A percentile compares a stretch with the other conserved stretches of the same genome.
phyloP scores from a whole-genome alignment of 305 asterid genomes.

The Rubia balearica region DNA sequence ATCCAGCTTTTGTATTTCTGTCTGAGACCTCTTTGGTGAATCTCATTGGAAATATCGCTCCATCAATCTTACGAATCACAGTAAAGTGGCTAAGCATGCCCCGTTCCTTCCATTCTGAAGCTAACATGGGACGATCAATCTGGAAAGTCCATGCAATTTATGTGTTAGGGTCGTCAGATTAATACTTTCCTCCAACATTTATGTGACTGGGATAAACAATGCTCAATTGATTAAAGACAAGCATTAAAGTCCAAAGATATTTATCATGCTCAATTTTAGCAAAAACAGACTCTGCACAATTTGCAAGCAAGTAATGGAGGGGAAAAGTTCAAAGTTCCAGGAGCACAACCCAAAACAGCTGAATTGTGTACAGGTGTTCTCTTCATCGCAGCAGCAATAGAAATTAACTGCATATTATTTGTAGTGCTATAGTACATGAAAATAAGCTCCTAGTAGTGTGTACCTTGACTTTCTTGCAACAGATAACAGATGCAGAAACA shows the following conservation, averaged over 20 bases:
- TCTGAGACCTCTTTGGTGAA: conserved; percentile 73
- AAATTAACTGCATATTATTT: neutral
- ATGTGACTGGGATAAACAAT: neutral
- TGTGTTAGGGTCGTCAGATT: conserved; percentile 17
- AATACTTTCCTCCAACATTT: neutral
- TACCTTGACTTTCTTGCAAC: conserved; percentile 95
- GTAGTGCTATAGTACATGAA: neutral
- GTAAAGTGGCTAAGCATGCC: conserved; percentile 91
- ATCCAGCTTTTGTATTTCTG: conserved; percentile 76
- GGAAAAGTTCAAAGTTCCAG: neutral
- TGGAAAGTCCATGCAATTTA: conserved; percentile 37
- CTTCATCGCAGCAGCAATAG: conserved; percentile 1
- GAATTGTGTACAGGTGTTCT: neutral
- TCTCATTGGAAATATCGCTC: conserved; percentile 89
- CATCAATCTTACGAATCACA: conserved; percentile 86
- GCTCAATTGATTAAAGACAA: neutral
- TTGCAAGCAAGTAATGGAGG: neutral
- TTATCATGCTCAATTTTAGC: neutral
- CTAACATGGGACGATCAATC: conserved; percentile 90
- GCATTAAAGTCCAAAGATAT: neutral
- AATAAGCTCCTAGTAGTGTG: conserved; percentile 23
- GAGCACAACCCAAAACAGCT: conserved; percentile 2
- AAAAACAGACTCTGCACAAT: neutral
- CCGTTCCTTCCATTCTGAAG: conserved; percentile 67
- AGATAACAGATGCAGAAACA: conserved; percentile 86